These are phyloP conservation scores for Chamaecrista fasciculata DNA, from an alignment of 306 rosid genomes.

Conservation along the genomic window DNA sequence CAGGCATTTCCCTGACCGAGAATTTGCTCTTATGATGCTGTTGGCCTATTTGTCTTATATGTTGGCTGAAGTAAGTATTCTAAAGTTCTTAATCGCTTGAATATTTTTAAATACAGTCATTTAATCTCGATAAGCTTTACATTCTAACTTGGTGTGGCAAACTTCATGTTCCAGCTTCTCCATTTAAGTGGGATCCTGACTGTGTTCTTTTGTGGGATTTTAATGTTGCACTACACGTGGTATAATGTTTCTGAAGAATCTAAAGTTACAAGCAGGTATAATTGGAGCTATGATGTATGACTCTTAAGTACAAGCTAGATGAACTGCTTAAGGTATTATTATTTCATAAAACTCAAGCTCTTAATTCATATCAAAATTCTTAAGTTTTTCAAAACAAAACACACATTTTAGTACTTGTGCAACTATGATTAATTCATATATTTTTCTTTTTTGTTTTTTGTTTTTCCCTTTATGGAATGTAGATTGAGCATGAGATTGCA, in stretches of 20 bases:
- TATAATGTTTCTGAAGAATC: slow-evolving; percentile 47
- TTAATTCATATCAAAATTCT: no score
- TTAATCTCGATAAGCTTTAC: neutral
- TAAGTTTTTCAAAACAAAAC: no score
- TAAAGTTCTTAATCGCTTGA: neutral
- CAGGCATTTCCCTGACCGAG: slow-evolving; percentile 65
- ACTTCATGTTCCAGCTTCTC: slow-evolving; percentile 39
- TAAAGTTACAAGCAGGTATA: slow-evolving; percentile 46
- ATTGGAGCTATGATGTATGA: neutral
- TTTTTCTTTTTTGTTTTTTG: neutral
- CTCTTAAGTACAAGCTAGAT: no score
- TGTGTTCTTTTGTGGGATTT: slow-evolving; percentile 65
- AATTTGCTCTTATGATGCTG: slow-evolving; percentile 61
- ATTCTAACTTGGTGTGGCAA: slow-evolving; percentile 21
- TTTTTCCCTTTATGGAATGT: no score
- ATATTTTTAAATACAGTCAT: neutral
- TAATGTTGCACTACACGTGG: slow-evolving; percentile 61
- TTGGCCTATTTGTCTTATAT: slow-evolving; percentile 63
- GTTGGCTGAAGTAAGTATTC: slow-evolving; percentile 52
- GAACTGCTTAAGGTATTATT: no score
- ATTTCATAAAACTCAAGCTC: no score
- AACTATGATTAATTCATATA: neutral
- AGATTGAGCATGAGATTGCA: no score
- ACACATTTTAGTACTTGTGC: no score
- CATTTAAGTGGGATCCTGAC: slow-evolving; percentile 53